phyloP scores from a whole-genome alignment of 179 eudicot species.

The Drosera spatulata region DNA sequence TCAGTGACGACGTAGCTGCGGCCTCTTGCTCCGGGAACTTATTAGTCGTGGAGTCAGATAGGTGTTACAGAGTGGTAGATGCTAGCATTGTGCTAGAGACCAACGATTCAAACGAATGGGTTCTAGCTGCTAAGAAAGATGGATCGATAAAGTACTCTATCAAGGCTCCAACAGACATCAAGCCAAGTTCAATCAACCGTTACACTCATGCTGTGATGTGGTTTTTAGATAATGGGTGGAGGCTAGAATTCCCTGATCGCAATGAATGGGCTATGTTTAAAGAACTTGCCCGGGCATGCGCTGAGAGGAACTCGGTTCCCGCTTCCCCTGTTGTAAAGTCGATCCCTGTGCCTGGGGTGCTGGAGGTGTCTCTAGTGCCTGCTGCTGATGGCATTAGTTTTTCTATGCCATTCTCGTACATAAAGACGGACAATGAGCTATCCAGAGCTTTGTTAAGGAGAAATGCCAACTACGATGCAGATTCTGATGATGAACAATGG shows the following conservation, averaged over 20 bases:
- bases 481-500: conserved; percentile 80
- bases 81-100: conserved; percentile 45
- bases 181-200: conserved; percentile 53
- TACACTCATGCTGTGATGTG: conserved; percentile 55
- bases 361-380: conserved; percentile 32
- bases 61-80: conserved; percentile 58
- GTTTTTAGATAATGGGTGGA: conserved; percentile 57
- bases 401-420: conserved; percentile 55
- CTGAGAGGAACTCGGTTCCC: conserved; percentile 37
- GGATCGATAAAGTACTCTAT: conserved; percentile 28
- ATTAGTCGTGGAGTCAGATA: conserved; percentile 57
- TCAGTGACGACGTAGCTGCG: conserved; percentile 32
- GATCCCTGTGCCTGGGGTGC: conserved; percentile 73
- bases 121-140: conserved; percentile 46
- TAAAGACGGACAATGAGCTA: conserved; percentile 50
- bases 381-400: conserved; percentile 20
- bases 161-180: conserved; percentile 41
- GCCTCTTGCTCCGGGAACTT: conserved; percentile 46
- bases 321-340: conserved; percentile 30
- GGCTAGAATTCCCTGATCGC: conserved; percentile 68
- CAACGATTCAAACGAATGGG: conserved; percentile 49
- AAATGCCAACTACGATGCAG: conserved; percentile 71
- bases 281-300: conserved; percentile 65
- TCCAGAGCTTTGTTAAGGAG: conserved; percentile 55
- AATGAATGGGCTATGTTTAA: conserved; percentile 73